Conservation (phyloP, 78 protist species). For the Planoprotostelium fungivorum region DNA sequence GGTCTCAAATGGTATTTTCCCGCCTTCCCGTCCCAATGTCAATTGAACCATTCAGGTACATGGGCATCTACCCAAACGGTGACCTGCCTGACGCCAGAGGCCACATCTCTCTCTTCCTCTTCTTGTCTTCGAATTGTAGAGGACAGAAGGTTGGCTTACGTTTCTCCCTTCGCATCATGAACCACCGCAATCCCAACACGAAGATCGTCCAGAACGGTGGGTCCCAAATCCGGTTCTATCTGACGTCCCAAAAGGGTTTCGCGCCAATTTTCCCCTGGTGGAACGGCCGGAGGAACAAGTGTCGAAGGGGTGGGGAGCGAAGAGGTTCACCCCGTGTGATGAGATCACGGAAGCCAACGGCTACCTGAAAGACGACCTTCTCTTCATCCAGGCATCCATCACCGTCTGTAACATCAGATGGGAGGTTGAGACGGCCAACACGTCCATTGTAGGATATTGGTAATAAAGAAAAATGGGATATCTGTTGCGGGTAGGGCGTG, state of each 20-base stretch:
- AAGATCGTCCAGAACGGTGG: neutral
- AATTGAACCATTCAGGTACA: neutral
- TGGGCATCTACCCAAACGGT: neutral
- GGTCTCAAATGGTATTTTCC: slow-evolving; percentile 26
- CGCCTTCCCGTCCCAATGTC: slow-evolving; percentile 24
- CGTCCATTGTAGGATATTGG: too few species aligned
- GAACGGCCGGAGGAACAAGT: neutral
- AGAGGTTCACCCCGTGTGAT: neutral
- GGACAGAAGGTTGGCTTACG: neutral
- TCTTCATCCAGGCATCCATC: slow-evolving; percentile 8
- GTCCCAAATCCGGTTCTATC: neutral
- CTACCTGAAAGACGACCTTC: slow-evolving; percentile 37
- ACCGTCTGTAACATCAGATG: slow-evolving; percentile 9
- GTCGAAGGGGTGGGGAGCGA: neutral
- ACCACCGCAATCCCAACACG: neutral
- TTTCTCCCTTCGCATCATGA: neutral
- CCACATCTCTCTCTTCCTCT: neutral
- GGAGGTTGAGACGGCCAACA: slow-evolving; percentile 33
- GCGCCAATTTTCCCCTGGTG: neutral
- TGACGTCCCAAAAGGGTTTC: neutral
- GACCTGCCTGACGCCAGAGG: too few species aligned
- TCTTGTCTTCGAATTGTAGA: neutral
- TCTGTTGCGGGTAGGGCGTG: too few species aligned
- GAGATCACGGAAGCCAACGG: slow-evolving; percentile 15
- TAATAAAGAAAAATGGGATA: too few species aligned